Evolutionary conservation across 2,329 filamentous ascomycete species (phyloP).

Genomic region (Arachnomyces sp.): DNA sequence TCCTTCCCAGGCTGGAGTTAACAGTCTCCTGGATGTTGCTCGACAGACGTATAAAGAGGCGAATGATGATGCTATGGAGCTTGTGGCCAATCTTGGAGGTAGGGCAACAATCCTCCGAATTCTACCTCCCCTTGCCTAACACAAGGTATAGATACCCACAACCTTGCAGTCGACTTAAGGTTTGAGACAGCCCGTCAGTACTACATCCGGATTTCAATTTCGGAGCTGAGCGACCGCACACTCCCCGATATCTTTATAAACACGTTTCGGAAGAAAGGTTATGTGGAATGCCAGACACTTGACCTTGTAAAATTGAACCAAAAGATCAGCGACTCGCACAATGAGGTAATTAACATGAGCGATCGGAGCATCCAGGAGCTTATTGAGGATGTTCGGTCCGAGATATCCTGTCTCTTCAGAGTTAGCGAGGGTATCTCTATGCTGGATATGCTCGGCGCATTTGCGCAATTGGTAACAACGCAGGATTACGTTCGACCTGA

Average conservation of each 20-base stretch:
- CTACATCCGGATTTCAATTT: constrained; percentile 59
- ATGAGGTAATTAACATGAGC: constrained; percentile 75
- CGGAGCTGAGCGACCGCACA: constrained; percentile 52
- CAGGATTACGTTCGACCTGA: constrained; percentile 62
- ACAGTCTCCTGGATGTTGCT: constrained; percentile 79
- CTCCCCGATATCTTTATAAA: constrained; percentile 72
- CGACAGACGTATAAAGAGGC: constrained; percentile 84
- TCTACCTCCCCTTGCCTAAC: constrained; percentile 16
- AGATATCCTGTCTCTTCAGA: constrained; percentile 68
- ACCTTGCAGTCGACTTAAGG: constrained; percentile 57
- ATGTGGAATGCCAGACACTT: constrained; percentile 79
- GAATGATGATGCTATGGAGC: constrained; percentile 65
- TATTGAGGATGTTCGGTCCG: constrained; percentile 59
- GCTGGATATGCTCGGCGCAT: constrained; percentile 75
- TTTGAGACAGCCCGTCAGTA: constrained; percentile 73
- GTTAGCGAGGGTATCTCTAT: constrained; percentile 80
- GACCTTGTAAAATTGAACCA: constrained; percentile 72
- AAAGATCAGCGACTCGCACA: constrained; percentile 69
- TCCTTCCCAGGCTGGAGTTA: constrained; percentile 58
- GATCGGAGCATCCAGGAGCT: constrained; percentile 67
- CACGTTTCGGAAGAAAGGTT: constrained; percentile 59
- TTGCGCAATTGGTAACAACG: constrained; percentile 63
- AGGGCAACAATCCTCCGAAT: constrained; percentile 12
- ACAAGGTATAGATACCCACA: constrained; percentile 42
- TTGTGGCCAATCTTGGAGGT: constrained; percentile 62